These are phyloP conservation scores for Eucalyptus pauciflora DNA, from an alignment of 345 rosid genomes.

Conservation along the genomic window DNA sequence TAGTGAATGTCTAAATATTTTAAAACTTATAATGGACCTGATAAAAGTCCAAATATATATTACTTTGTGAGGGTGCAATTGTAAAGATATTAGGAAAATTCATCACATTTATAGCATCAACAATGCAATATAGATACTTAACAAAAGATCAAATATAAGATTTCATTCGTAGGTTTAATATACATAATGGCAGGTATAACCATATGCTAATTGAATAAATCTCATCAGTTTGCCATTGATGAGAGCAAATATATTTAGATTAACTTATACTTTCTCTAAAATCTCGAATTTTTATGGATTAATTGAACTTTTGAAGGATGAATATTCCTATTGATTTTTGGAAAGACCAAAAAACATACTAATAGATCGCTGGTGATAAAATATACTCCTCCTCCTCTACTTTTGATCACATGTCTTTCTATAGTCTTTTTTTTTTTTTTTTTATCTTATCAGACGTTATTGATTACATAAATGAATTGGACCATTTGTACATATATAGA, in stretches of 20 bases:
- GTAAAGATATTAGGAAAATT: no score
- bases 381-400: background rate
- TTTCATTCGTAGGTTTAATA: no score
- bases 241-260: background rate
- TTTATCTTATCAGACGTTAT: background rate
- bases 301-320: background rate
- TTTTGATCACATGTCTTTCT: background rate
- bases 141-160: no score
- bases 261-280: background rate
- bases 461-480: background rate
- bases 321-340: background rate
- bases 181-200: no score
- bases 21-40: no score
- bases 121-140: no score
- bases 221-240: background rate
- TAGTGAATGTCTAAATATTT: no score
- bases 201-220: no score
- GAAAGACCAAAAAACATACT: background rate
- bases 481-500: background rate
- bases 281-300: background rate
- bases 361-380: background rate
- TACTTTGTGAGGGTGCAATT: no score
- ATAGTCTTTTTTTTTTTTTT: background rate
- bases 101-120: no score
- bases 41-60: no score